These are phyloP conservation scores for Suhomyces taliae DNA, from an alignment of 1,139 yeast genomes.

Conservation along the genomic window DNA sequence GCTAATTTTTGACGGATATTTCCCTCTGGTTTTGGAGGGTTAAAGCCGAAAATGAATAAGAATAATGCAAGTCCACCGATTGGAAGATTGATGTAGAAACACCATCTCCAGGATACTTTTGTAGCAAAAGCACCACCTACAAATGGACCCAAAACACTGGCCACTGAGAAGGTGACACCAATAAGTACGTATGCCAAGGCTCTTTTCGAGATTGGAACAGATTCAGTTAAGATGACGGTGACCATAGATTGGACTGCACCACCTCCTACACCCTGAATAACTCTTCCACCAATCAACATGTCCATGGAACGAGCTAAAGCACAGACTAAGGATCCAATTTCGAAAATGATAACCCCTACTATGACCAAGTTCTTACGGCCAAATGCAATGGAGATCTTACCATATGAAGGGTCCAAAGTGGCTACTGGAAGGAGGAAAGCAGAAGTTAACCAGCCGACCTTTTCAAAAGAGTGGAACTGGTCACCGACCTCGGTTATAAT, in stretches of 20 bases:
- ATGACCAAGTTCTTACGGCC: conserved; percentile 59
- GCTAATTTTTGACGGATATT: conserved; percentile 39
- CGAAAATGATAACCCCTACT: conserved; percentile 54
- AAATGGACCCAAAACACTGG: conserved; percentile 63
- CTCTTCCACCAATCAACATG: conserved; percentile 68
- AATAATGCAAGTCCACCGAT: conserved; percentile 58
- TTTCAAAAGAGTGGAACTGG: conserved; percentile 52
- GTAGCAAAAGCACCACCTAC: conserved; percentile 68
- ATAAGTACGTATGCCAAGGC: conserved; percentile 51
- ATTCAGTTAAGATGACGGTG: conserved; percentile 58
- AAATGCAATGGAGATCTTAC: conserved; percentile 57
- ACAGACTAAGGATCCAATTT: conserved; percentile 60
- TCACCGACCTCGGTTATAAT: conserved; percentile 55
- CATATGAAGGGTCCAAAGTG: conserved; percentile 59
- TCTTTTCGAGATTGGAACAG: conserved; percentile 59
- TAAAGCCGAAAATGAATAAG: conserved; percentile 48
- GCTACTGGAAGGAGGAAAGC: conserved; percentile 64
- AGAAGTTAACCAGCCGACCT: conserved; percentile 61
- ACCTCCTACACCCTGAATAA: conserved; percentile 72
- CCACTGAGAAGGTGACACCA: conserved; percentile 54
- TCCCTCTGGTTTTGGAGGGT: conserved; percentile 54
- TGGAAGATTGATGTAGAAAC: conserved; percentile 72
- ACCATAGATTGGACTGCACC: conserved; percentile 66
- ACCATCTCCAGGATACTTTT: conserved; percentile 74
- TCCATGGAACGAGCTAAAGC: conserved; percentile 59